Evolutionary conservation across 176 grass and related monocot genomes (phyloP).

Genomic region (Oryza rufipogon): DNA sequence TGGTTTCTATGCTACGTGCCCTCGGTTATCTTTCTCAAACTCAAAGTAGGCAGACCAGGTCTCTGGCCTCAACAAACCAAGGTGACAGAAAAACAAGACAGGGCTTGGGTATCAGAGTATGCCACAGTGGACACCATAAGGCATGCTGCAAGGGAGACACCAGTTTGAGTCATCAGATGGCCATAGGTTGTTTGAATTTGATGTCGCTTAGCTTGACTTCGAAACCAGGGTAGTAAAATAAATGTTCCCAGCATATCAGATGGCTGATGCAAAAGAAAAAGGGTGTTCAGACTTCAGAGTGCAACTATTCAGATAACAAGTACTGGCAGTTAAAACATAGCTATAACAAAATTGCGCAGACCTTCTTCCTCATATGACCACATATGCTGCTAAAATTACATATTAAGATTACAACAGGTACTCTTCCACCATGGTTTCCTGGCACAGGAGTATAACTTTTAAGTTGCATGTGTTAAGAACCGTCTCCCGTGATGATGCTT

Average conservation of each 20-base stretch:
- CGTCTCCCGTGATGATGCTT: neutral
- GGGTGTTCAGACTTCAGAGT: neutral
- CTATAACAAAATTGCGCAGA: neutral
- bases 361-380: neutral
- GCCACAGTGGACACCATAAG: neutral
- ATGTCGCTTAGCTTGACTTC: too few species aligned
- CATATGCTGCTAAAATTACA: neutral
- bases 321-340: neutral
- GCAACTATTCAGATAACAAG: neutral
- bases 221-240: neutral
- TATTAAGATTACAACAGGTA: neutral
- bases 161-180: too few species aligned
- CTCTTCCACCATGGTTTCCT: neutral
- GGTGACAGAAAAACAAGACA: neutral
- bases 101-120: too few species aligned
- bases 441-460: neutral
- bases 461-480: neutral
- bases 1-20: too few species aligned
- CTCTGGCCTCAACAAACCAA: neutral
- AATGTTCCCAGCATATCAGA: neutral
- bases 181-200: too few species aligned
- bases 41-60: neutral
- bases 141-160: neutral
- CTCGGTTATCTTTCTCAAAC: too few species aligned
- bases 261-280: neutral